Evolutionary conservation across 148 eudicot genomes (phyloP), one percentile per base, ranked within the genome.

Genomic region (Chenopodium berlandieri): DNA sequence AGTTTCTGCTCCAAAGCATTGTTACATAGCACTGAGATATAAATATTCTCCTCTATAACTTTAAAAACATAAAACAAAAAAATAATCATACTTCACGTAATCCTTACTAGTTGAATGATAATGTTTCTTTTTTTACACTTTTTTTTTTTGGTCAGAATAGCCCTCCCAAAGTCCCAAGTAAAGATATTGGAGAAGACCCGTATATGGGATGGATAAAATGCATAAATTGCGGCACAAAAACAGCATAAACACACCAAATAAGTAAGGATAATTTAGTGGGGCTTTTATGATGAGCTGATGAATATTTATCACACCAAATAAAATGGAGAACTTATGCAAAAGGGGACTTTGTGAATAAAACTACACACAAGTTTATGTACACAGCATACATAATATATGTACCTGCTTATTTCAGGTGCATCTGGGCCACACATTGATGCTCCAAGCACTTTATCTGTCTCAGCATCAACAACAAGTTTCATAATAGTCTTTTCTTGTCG

Each of bases 351-450:
- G 60, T 54, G 4, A 14, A 54, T 20, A 54, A 54, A 54, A 54
- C 60, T 54, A 22, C 19, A 0, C 7, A 54, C 17, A 56, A 17
- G 17, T 17, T 56, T 56, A 4, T 0, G 62, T 56, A 5, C 0
- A 17, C 62, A 17, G 17, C 62, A 56, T 56, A 34, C 16, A 80
- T 6, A 54, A 68, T 22, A 40, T 19, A 56, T 4, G 2, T 88
- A 92, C 99, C 98, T 96, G 99, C 95, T 92, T 80, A 96, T 94
- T 85, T 96, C 99, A 82, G 99, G 83, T 27, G 98, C 90, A 90
- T 96, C 99, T 56, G 98, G 97, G 71, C 99, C 99, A 74, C 97
- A 94, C 99, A 96, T 96, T 83, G 99, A 90, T 70, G 98, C 99
- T 81, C 99, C 99, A 82, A 96, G 87, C 80, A 96, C 99, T 89